phyloP scores from a whole-genome alignment of 2,329 filamentous ascomycete genomes.

The Botrytis sinoallii region DNA sequence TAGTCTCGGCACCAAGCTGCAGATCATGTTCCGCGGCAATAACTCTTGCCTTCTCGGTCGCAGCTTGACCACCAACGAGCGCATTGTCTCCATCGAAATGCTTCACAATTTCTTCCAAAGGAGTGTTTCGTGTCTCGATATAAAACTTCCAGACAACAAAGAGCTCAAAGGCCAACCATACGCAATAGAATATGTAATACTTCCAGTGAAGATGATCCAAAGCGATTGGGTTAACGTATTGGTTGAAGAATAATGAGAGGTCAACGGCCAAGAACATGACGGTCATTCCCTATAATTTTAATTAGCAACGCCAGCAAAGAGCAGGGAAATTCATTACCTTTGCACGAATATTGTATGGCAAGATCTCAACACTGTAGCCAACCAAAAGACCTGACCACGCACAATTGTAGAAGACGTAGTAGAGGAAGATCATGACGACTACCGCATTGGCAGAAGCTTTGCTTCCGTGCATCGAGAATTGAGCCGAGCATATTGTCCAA shows the following conservation, averaged over 20 bases:
- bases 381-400: slow-evolving; percentile 33
- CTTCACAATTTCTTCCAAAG: slow-evolving; percentile 46
- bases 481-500: slow-evolving; percentile 34
- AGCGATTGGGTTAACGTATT: slow-evolving; percentile 45
- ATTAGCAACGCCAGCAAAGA: not conserved
- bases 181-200: slow-evolving; percentile 45
- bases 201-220: slow-evolving; percentile 42
- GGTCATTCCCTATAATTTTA: slow-evolving; percentile 35
- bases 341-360: slow-evolving; percentile 35
- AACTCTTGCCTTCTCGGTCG: slow-evolving; percentile 19
- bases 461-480: slow-evolving; percentile 22
- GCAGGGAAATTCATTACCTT: slow-evolving; percentile 30
- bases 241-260: slow-evolving; percentile 46
- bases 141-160: slow-evolving; percentile 38
- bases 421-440: slow-evolving; percentile 50
- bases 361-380: slow-evolving; percentile 32
- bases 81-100: slow-evolving; percentile 45
- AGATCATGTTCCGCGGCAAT: slow-evolving; percentile 19
- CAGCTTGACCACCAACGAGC: slow-evolving; percentile 21
- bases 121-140: slow-evolving; percentile 44
- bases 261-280: slow-evolving; percentile 46
- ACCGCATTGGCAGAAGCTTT: slow-evolving; percentile 29
- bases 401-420: slow-evolving; percentile 44
- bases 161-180: slow-evolving; percentile 34
- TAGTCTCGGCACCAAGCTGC: not conserved